Conservation (phyloP, 495 filamentous ascomycete genomes). For the Tuber melanosporum region DNA sequence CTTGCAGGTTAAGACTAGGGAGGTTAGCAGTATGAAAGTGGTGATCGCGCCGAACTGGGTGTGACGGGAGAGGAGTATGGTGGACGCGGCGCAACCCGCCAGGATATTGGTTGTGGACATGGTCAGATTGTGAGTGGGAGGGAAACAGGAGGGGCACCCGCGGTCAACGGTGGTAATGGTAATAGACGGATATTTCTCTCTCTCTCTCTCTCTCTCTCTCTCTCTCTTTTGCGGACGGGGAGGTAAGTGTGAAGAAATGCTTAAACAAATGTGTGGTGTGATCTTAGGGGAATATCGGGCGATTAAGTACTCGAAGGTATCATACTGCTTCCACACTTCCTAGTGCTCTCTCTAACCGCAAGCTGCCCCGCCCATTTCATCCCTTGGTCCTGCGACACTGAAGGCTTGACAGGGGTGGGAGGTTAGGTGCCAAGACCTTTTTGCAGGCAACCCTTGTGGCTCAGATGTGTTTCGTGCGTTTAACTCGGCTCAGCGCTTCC, state of each 20-base stretch:
- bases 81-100: background rate
- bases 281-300: background rate
- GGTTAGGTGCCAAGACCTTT: background rate
- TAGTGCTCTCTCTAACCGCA: background rate
- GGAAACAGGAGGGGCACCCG: background rate
- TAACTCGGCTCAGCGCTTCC: background rate
- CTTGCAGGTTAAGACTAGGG: background rate
- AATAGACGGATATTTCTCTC: too few species aligned
- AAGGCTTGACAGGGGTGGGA: background rate
- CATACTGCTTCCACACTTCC: background rate
- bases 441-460: background rate
- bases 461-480: background rate
- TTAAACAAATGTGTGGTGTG: background rate
- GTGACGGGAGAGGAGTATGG: background rate
- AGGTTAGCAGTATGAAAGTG: slow-evolving; percentile 18
- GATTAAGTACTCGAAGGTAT: background rate
- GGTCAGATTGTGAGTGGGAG: background rate
- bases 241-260: background rate
- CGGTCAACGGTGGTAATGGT: background rate
- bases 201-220: background rate
- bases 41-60: background rate
- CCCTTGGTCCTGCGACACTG: background rate
- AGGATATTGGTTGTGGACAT: background rate
- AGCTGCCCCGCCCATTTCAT: background rate
- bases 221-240: background rate